Evolutionary conservation across 2,329 filamentous ascomycete species (phyloP).

Genomic region (Stachybotrys elegans): DNA sequence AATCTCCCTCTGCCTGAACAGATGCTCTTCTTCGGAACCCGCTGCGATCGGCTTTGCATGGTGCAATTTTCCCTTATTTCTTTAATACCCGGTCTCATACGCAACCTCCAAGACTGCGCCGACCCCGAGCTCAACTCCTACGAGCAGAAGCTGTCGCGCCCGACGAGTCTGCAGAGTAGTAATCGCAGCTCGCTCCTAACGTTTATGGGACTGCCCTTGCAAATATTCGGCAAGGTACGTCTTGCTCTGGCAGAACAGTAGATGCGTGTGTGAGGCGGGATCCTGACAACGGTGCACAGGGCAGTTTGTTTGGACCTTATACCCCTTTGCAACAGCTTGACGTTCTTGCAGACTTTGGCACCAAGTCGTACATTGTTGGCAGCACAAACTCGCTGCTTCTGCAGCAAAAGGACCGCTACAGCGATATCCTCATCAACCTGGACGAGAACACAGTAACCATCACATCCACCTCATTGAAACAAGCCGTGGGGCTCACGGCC

Average conservation of each 20-base stretch:
- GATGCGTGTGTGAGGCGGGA: no score
- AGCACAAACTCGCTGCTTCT: conserved; percentile 93
- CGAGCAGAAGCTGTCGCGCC: conserved; percentile 67
- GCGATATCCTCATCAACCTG: conserved; percentile 92
- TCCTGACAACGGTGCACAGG: conserved; percentile 40
- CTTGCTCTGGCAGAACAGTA: no score
- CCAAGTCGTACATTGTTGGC: conserved; percentile 95
- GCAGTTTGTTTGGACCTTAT: conserved; percentile 92
- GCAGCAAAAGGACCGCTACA: conserved; percentile 92
- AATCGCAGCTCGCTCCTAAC: conserved; percentile 83
- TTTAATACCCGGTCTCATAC: conserved; percentile 86
- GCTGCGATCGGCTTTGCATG: conserved; percentile 94
- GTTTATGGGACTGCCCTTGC: conserved; percentile 91
- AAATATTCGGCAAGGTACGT: conserved; percentile 86
- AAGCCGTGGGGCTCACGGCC: conserved; percentile 71
- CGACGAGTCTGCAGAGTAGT: conserved; percentile 84
- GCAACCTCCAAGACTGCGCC: conserved; percentile 89
- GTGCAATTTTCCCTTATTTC: conserved; percentile 97
- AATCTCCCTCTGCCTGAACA: conserved; percentile 28
- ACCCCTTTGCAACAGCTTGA: conserved; percentile 95
- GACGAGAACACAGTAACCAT: conserved; percentile 85
- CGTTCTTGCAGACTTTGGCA: conserved; percentile 85
- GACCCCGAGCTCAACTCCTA: conserved; percentile 88
- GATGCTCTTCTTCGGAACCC: conserved; percentile 99
- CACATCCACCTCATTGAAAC: conserved; percentile 70